Evolutionary conservation across 2,329 filamentous ascomycete genomes (phyloP).

Genomic region (Aspergillus transmontanensis): DNA sequence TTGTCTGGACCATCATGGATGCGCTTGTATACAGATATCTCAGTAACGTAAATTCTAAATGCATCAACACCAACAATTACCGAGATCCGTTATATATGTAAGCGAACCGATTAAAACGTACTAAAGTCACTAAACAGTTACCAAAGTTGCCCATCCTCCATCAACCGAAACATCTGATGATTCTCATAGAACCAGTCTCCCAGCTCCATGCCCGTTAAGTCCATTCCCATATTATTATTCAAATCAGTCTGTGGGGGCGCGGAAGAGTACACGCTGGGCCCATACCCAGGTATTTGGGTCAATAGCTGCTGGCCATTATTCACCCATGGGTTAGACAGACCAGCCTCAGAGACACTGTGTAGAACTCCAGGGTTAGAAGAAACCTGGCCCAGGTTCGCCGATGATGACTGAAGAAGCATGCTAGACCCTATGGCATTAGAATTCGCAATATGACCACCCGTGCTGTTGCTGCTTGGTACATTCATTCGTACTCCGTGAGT

Average conservation of each 20-base stretch:
- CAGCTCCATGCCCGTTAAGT: neutral
- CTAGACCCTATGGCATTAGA: neutral
- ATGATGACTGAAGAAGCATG: neutral
- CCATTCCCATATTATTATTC: neutral
- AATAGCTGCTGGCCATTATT: neutral
- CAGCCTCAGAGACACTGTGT: neutral
- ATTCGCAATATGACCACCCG: neutral
- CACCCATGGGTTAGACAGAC: neutral
- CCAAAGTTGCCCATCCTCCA: neutral
- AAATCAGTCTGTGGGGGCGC: neutral
- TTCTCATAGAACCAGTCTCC: conserved; percentile 1
- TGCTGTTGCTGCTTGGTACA: neutral
- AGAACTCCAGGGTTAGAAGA: neutral
- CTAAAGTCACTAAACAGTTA: neutral
- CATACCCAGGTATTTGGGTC: neutral
- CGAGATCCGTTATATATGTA: neutral
- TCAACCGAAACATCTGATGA: neutral
- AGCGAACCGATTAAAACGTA: neutral
- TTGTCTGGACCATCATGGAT: neutral
- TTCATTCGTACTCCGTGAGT: neutral
- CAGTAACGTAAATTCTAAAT: neutral
- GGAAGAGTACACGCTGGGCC: neutral
- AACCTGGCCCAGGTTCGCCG: neutral
- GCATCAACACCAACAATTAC: neutral
- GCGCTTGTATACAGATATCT: neutral